These are phyloP conservation scores for Beauveria caledonica DNA, from an alignment of 2,329 filamentous ascomycete genomes.

Conservation along the genomic window DNA sequence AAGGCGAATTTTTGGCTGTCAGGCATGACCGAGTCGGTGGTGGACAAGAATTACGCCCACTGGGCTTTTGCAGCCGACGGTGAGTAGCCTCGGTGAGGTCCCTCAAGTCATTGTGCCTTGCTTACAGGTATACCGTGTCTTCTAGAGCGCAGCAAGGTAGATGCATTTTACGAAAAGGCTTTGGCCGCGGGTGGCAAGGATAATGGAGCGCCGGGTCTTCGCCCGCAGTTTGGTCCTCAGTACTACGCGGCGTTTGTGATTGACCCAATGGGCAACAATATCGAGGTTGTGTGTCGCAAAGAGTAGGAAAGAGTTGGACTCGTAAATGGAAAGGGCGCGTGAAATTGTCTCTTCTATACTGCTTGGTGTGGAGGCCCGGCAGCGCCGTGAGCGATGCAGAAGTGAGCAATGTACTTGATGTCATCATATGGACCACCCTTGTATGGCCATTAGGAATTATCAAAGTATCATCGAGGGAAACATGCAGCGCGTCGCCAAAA, in stretches of 20 bases:
- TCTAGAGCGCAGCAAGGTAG: slow-evolving; percentile 29
- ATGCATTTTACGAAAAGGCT: slow-evolving; percentile 31
- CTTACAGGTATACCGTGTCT: background rate
- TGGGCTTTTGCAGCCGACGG: slow-evolving; percentile 7
- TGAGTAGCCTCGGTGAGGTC: background rate
- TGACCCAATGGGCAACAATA: slow-evolving; percentile 39
- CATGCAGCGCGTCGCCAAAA: too few relatives aligned
- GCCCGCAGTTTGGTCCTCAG: slow-evolving; percentile 29
- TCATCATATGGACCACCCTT: too few relatives aligned
- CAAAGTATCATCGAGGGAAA: too few relatives aligned
- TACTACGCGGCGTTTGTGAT: slow-evolving; percentile 39
- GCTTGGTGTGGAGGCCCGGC: too few relatives aligned
- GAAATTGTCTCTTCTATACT: background rate
- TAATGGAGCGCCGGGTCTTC: slow-evolving; percentile 34
- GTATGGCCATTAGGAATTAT: too few relatives aligned
- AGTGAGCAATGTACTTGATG: too few relatives aligned
- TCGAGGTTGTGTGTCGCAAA: slow-evolving; percentile 30
- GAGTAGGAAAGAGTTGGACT: background rate
- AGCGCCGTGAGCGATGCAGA: too few relatives aligned
- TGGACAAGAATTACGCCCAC: slow-evolving; percentile 3
- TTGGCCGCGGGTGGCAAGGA: slow-evolving; percentile 31
- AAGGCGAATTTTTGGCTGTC: slow-evolving; percentile 12
- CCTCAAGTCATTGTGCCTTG: too few relatives aligned
- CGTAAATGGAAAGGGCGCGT: too few relatives aligned
- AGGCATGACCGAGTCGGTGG: background rate